Percentiles rank a stretch among this genome's conserved stretches.
Conservation (phyloP, 495 filamentous ascomycete species). For the Tetracladium marchalianum region DNA sequence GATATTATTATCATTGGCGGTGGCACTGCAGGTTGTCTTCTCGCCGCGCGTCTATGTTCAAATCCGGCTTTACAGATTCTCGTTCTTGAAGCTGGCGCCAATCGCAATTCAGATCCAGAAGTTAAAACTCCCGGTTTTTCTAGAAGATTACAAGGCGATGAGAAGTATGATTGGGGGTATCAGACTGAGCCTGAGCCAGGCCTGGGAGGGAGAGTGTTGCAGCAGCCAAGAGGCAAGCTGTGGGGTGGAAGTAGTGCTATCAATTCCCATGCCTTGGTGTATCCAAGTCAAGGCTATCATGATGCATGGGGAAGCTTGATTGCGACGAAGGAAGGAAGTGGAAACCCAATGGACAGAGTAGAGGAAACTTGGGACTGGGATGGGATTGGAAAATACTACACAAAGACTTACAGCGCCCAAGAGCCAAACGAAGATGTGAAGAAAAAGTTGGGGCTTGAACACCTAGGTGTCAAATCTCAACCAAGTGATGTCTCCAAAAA, state of each 20-base stretch:
- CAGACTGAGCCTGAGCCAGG: conserved; percentile 37
- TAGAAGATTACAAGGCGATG: conserved; percentile 30
- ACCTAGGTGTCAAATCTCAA: background rate
- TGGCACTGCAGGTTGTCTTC: conserved; percentile 1
- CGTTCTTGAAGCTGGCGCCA: conserved; percentile 45
- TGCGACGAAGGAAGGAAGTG: conserved; percentile 1
- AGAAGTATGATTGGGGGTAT: conserved; percentile 41
- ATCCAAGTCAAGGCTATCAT: conserved; percentile 11
- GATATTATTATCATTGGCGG: conserved; percentile 10
- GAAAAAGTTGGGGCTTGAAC: background rate
- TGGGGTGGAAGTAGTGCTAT: conserved; percentile 42
- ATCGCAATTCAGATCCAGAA: conserved; percentile 34
- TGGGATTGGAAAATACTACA: conserved; percentile 1
- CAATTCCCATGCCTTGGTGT: conserved; percentile 40
- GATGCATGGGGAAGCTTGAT: conserved; percentile 11
- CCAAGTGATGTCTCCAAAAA: background rate
- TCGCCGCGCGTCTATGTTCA: conserved; percentile 2
- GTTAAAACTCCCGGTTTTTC: conserved; percentile 37
- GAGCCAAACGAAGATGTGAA: background rate
- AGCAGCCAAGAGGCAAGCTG: conserved; percentile 6
- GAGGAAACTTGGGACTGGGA: background rate
- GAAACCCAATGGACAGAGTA: too few relatives aligned
- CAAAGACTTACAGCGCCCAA: background rate
- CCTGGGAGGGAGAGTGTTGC: background rate
- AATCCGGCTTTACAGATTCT: background rate